A percentile compares a stretch with the other conserved stretches of the same genome.
Evolutionary conservation across 352 stramenopile species (phyloP).

Genomic region (Phytophthora citrophthora): DNA sequence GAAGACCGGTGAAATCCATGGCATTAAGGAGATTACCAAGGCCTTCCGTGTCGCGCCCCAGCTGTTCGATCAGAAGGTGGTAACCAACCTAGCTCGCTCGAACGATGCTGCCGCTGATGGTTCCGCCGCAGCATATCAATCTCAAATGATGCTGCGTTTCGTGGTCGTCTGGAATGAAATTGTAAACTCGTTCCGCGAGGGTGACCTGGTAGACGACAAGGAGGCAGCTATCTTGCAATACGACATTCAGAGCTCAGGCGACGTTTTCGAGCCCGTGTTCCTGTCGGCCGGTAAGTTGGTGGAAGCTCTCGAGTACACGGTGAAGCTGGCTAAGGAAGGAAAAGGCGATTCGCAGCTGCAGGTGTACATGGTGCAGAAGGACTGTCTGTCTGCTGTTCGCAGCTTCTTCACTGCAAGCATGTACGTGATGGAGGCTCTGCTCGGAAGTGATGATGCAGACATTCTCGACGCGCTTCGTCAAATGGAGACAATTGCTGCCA

Average conservation of each 20-base stretch:
- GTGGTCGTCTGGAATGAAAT: constrained; percentile 85
- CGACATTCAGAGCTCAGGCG: constrained; percentile 71
- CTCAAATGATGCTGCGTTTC: constrained; percentile 81
- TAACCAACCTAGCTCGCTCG: constrained; percentile 65
- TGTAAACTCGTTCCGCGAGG: constrained; percentile 80
- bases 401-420: constrained; percentile 81
- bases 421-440: constrained; percentile 73
- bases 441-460: constrained; percentile 70
- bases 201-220: constrained; percentile 77
- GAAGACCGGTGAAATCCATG: constrained; percentile 77
- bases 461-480: constrained; percentile 66
- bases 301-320: constrained; percentile 67
- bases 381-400: constrained; percentile 72
- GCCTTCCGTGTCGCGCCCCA: constrained; percentile 69
- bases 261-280: constrained; percentile 84
- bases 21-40: constrained; percentile 71
- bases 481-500: constrained; percentile 68
- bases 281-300: constrained; percentile 75
- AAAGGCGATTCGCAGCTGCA: constrained; percentile 73
- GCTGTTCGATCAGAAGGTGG: constrained; percentile 77
- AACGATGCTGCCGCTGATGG: constrained; percentile 57
- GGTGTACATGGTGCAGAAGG: constrained; percentile 72
- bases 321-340: constrained; percentile 66
- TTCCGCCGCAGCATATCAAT: constrained; percentile 59
- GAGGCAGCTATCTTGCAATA: constrained; percentile 77